A percentile compares a stretch with the other conserved stretches of the same genome.
These are phyloP conservation scores for Mastigamoeba balamuthi DNA, from an alignment of 78 protist genomes.

Conservation along the genomic window DNA sequence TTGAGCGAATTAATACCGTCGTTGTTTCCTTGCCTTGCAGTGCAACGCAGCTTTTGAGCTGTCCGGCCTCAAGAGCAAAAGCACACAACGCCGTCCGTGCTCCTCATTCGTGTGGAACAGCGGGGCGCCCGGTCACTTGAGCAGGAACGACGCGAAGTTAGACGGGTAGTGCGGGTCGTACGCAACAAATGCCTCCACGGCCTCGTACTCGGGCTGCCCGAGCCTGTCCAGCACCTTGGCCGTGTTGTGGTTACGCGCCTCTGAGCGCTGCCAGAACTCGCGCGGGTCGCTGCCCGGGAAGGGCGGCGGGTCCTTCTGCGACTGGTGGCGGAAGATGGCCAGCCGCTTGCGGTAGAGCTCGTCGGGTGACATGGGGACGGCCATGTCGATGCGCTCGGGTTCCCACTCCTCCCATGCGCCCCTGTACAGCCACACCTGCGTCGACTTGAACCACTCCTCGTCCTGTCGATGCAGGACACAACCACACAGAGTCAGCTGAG, in stretches of 20 bases:
- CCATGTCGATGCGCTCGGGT: constrained; percentile 48
- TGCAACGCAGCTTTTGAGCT: too few relatives aligned
- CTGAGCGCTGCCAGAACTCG: constrained; percentile 74
- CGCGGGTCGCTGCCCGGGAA: constrained; percentile 69
- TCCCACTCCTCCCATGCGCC: constrained; percentile 78
- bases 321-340: constrained; percentile 64
- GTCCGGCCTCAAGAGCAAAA: too few relatives aligned
- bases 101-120: too few relatives aligned
- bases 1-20: too few relatives aligned
- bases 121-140: too few relatives aligned
- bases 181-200: constrained; percentile 18
- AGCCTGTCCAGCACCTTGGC: constrained; percentile 35
- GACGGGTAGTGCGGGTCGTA: background rate
- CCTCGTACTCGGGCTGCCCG: constrained; percentile 47
- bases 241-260: constrained; percentile 47
- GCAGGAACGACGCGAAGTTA: too few relatives aligned
- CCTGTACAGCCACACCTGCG: constrained; percentile 62
- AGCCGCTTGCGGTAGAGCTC: constrained; percentile 47
- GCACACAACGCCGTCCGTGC: too few relatives aligned
- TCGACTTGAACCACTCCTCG: constrained; percentile 35
- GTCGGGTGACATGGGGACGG: constrained; percentile 57
- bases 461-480: too few relatives aligned
- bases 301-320: constrained; percentile 66
- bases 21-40: too few relatives aligned
- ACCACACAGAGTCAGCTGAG: too few relatives aligned